phyloP scores from a whole-genome alignment of 2,329 filamentous ascomycete species.

The Alternaria burnsii region DNA sequence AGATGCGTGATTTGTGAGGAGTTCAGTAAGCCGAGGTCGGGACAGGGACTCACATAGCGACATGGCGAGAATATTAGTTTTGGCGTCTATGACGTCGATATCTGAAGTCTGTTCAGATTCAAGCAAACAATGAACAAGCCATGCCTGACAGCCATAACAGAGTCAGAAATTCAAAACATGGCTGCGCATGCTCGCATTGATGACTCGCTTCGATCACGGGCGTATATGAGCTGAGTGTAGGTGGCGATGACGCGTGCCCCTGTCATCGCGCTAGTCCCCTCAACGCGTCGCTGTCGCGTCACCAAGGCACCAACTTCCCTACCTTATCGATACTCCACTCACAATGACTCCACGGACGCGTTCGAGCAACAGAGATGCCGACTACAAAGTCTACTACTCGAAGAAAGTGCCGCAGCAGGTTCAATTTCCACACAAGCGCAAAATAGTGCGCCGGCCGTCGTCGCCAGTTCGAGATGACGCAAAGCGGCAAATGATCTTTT shows the following conservation, averaged over 20 bases:
- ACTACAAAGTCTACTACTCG: conserved; percentile 43
- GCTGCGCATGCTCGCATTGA: not conserved
- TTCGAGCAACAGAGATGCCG: conserved; percentile 33
- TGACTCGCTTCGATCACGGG: not conserved
- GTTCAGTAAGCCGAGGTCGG: not conserved
- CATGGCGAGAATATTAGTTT: not conserved
- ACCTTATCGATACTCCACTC: conserved; percentile 7
- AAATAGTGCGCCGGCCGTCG: conserved; percentile 36
- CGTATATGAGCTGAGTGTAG: not conserved
- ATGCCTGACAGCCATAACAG: not conserved
- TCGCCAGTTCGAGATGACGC: conserved; percentile 22
- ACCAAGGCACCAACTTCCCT: not conserved
- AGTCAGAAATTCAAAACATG: fast-evolving
- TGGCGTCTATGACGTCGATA: not conserved
- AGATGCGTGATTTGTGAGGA: not conserved
- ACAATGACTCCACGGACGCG: conserved; percentile 43
- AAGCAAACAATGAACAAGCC: not conserved
- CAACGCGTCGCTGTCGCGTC: conserved; percentile 35
- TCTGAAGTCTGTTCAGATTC: not conserved
- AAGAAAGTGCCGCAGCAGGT: conserved; percentile 43
- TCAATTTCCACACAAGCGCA: conserved; percentile 40
- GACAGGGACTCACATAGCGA: not conserved
- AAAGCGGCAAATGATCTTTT: conserved; percentile 40
- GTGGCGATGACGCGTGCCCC: conserved; percentile 16
- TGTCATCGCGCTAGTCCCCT: conserved; percentile 27